Evolutionary conservation across 768 basidiomycete species (phyloP), one percentile per base, ranked within the genome.

Genomic region (Leccinum incarnatum): DNA sequence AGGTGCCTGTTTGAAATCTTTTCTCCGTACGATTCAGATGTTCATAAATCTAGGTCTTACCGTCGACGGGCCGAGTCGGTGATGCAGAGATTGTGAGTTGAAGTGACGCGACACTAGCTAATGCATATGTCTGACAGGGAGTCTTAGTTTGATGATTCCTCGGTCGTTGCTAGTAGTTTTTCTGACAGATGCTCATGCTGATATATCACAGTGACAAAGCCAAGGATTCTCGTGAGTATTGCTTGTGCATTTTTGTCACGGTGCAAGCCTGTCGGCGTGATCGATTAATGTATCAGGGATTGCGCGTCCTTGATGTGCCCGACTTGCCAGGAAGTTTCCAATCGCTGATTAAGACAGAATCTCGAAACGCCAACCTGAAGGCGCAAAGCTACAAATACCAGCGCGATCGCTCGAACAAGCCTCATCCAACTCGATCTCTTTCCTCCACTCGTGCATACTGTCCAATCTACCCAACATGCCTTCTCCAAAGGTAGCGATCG

Each of bases 401-500:
- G 25, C 25, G n/a, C 12, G 10, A 21, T 58, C 11, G 9, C n/a
- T 17, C 27, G 10, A 45, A 51, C 21, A n/a, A 52, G 9, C 19
- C 52, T 27, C 48, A 34, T 46, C 55, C 19, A 52, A 36, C 53
- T 42, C 23, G 15, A 51, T 29, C 23, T 21, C 19, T 17, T 6
- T 32, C 25, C 8, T 29, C 17, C 14, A 52, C 29, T n/a, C 27
- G 14, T 23, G 12, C 54, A 56, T 45, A 23, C 23, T 21, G 12
- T 29, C 10, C 25, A 30, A 32, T 36, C 27, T 53, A 6, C 7
- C 29, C 23, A 36, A 53, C 53, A 81, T 81, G 79, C 67, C 81
- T 63, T 82, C 87, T 29, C 67, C 67, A 17, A 81, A 72, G 57
- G 73, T 90, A 61, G 88, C 88, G 56, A 88, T 91, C 70, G 66